Evolutionary conservation across 2,329 filamentous ascomycete species (phyloP).

Genomic region (Ophioceras dolichostomum): DNA sequence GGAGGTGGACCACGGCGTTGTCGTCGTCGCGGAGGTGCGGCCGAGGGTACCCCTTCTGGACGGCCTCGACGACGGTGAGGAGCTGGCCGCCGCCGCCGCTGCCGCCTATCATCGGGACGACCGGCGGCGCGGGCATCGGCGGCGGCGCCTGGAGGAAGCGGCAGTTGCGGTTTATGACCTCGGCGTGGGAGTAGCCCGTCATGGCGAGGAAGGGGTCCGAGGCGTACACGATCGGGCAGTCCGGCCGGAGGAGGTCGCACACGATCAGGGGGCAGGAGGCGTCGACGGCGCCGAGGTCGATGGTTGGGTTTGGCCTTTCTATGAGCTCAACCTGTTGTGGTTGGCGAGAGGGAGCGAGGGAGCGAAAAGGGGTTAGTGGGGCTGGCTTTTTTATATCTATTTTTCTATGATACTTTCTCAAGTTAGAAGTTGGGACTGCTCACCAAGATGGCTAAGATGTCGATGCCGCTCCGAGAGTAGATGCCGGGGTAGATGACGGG

Average conservation of each 20-base stretch:
- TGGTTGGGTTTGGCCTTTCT: slow-evolving; percentile 64
- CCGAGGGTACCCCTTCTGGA: slow-evolving; percentile 46
- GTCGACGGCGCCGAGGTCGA: slow-evolving; percentile 73
- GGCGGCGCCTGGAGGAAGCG: slow-evolving; percentile 72
- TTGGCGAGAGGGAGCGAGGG: slow-evolving; percentile 7
- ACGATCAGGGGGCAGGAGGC: slow-evolving; percentile 74
- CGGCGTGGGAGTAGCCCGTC: slow-evolving; percentile 64
- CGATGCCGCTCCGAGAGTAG: slow-evolving; percentile 41
- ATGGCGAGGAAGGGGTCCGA: slow-evolving; percentile 68
- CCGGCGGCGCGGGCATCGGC: too few species aligned
- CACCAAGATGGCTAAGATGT: slow-evolving; percentile 44
- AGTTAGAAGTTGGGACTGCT: too few species aligned
- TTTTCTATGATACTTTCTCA: too few species aligned
- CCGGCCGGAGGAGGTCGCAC: slow-evolving; percentile 62
- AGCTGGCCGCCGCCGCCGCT: background rate
- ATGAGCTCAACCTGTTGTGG: slow-evolving; percentile 41
- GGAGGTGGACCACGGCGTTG: slow-evolving; percentile 53
- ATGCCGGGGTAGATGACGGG: slow-evolving; percentile 42
- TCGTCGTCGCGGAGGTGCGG: too few species aligned
- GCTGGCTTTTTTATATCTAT: too few species aligned
- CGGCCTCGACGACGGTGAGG: slow-evolving; percentile 27
- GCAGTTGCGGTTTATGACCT: slow-evolving; percentile 71
- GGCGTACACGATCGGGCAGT: slow-evolving; percentile 72
- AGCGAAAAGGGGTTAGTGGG: too few species aligned
- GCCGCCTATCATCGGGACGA: too few species aligned